Evolutionary conservation across 148 eudicot species (phyloP).

Genomic region (Salicornia ramosissima): DNA sequence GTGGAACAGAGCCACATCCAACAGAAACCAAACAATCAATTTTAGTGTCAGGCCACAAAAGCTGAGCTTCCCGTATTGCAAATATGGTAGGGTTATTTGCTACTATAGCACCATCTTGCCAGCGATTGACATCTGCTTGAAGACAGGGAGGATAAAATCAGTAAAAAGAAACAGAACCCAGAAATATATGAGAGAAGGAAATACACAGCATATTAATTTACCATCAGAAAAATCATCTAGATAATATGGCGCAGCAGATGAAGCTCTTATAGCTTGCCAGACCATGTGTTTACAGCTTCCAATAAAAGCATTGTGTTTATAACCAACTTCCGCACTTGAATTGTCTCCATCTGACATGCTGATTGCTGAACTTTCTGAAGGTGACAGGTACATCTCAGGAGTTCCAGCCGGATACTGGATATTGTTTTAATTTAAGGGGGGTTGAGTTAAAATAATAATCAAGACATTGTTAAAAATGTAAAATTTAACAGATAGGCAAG

Average conservation of each 20-base stretch:
- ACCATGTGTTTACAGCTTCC: constrained; percentile 96
- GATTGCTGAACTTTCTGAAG: constrained; percentile 62
- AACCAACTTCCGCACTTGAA: constrained; percentile 60
- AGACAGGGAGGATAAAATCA: constrained; percentile 13
- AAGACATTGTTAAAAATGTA: too few species aligned
- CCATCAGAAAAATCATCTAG: constrained; percentile 97
- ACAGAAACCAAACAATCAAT: constrained; percentile 89
- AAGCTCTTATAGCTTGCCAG: constrained; percentile 99
- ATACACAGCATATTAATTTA: constrained; percentile 26
- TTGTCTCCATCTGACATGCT: constrained; percentile 57
- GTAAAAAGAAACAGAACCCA: not conserved
- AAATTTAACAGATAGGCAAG: too few species aligned
- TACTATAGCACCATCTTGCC: constrained; percentile 99
- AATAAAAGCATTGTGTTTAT: constrained; percentile 73
- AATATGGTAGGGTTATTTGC: constrained; percentile 98
- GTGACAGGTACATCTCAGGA: constrained; percentile 68
- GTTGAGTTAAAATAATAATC: not conserved
- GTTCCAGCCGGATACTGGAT: constrained; percentile 96
- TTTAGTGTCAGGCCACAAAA: constrained; percentile 93
- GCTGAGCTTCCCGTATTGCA: constrained; percentile 96
- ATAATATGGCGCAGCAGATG: constrained; percentile 99
- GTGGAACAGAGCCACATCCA: constrained; percentile 92
- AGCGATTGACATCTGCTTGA: constrained; percentile 63
- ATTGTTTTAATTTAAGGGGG: constrained; percentile 6
- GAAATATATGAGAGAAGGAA: not conserved